Evolutionary conservation across 2,329 filamentous ascomycete species (phyloP).

Genomic region (Rhynchosporium agropyri): DNA sequence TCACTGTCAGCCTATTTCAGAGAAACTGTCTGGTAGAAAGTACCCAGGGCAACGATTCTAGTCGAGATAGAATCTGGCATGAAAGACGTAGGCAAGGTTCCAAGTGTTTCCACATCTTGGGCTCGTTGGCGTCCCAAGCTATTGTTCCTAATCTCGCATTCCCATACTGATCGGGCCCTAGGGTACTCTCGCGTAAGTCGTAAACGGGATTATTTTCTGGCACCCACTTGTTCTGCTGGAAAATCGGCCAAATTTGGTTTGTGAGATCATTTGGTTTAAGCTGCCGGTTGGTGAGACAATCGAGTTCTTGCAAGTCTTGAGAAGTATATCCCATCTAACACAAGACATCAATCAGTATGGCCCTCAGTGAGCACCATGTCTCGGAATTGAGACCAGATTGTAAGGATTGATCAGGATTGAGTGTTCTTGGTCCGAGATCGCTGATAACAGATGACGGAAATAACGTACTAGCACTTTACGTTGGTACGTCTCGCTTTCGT

Average conservation of each 20-base stretch:
- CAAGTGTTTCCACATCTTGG: not conserved
- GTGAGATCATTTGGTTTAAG: not conserved
- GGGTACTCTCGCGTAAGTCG: not conserved
- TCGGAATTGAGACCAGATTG: too few relatives aligned
- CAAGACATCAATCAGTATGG: too few relatives aligned
- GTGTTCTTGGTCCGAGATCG: too few relatives aligned
- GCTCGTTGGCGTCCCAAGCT: not conserved
- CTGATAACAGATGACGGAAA: too few relatives aligned
- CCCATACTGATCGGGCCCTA: not conserved
- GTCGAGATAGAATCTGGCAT: not conserved
- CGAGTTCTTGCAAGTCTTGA: not conserved
- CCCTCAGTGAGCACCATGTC: too few relatives aligned
- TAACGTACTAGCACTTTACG: too few relatives aligned
- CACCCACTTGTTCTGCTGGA: not conserved
- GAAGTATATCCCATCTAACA: not conserved
- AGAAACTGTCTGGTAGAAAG: too few relatives aligned
- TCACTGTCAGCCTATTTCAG: too few relatives aligned
- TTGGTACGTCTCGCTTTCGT: not conserved
- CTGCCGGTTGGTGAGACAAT: not conserved
- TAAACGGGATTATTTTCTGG: not conserved
- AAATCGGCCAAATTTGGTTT: not conserved
- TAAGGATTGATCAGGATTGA: too few relatives aligned
- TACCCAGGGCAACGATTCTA: not conserved
- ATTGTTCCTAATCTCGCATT: not conserved
- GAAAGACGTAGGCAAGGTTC: not conserved